Evolutionary conservation across 73 alveolate genomes (phyloP).

Genomic region (Tetrahymena elliotti): DNA sequence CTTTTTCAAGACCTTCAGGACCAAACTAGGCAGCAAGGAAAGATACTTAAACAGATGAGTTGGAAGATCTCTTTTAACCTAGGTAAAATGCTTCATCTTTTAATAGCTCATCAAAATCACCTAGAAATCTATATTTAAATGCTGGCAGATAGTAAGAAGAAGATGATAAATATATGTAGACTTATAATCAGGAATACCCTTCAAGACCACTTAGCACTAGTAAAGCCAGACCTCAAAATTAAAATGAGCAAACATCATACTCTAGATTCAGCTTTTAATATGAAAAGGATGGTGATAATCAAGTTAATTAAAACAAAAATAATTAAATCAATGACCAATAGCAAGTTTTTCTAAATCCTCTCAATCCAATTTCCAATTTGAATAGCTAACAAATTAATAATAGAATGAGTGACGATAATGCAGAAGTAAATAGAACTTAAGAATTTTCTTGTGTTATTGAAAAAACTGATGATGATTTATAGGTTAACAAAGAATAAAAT

Average conservation of each 20-base stretch:
- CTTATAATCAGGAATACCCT: background rate
- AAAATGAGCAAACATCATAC: background rate
- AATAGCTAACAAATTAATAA: background rate
- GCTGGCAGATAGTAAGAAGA: background rate
- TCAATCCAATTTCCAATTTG: background rate
- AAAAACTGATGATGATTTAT: background rate
- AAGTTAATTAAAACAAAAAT: background rate
- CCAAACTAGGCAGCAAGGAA: background rate
- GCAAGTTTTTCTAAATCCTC: background rate
- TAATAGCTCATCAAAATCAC: background rate
- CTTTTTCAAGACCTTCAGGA: background rate
- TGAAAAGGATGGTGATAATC: background rate
- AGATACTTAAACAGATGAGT: background rate
- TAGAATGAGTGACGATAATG: background rate
- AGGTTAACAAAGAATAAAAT: background rate
- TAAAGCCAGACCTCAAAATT: background rate
- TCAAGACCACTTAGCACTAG: background rate
- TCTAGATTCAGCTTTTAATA: background rate
- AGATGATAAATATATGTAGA: background rate
- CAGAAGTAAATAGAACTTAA: background rate
- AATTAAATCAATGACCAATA: background rate
- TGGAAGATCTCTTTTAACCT: background rate
- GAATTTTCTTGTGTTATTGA: background rate
- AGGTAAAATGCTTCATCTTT: background rate
- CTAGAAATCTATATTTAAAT: background rate